A percentile compares a stretch with the other conserved stretches of the same genome.
These are phyloP conservation scores for Suillus fuscotomentosus DNA, from an alignment of 768 basidiomycete species.

Conservation along the genomic window DNA sequence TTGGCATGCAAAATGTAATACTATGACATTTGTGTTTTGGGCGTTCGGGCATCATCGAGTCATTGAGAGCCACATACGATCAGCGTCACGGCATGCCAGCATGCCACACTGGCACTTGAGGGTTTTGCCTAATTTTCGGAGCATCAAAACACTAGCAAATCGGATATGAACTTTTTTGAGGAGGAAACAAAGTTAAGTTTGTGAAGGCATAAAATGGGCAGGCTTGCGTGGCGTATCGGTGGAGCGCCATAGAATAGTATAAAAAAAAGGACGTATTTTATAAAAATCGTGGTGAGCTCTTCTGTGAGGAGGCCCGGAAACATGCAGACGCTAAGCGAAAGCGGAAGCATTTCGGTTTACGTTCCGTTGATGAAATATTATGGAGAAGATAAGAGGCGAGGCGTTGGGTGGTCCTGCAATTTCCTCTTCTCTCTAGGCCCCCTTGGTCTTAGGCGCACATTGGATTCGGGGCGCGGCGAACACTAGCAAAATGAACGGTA, in stretches of 20 bases:
- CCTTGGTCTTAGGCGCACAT: not conserved
- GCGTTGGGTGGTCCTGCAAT: not conserved
- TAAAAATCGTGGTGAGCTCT: not conserved
- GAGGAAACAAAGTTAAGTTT: conserved; percentile 6
- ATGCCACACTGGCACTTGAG: not conserved
- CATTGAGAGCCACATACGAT: not conserved
- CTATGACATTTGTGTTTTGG: not conserved
- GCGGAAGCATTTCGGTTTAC: conserved; percentile 4
- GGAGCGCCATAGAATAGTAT: not conserved
- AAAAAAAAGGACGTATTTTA: not conserved
- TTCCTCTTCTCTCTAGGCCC: not conserved
- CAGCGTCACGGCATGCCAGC: not conserved
- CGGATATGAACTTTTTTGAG: not conserved
- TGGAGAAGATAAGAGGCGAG: conserved; percentile 1
- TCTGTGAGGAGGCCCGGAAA: not conserved
- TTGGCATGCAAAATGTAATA: not conserved
- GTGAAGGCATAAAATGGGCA: not conserved
- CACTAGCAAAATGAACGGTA: not conserved
- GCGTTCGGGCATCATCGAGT: not conserved
- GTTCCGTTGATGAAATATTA: not conserved
- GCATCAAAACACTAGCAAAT: conserved; percentile 2
- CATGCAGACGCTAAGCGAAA: not conserved
- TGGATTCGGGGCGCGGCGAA: not conserved
- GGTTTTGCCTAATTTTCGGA: not conserved
- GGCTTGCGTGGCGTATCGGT: not conserved